Evolutionary conservation across 768 basidiomycete genomes (phyloP), one percentile per base, ranked within the genome.

Genomic region (Tulasnella sp.): DNA sequence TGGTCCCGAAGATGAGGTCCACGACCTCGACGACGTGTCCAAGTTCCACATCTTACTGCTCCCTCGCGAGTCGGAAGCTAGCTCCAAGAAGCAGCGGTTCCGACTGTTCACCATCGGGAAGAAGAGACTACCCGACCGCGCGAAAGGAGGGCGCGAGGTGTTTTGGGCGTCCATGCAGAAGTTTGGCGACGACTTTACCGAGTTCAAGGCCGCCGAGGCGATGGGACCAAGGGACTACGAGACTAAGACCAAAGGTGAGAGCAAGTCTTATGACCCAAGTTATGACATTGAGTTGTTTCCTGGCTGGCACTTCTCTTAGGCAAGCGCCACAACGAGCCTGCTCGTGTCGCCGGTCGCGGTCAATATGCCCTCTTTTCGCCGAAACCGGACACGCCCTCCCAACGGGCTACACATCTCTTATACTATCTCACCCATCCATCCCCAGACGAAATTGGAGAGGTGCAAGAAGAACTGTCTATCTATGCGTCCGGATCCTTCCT

Each of bases 341-440:
- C 77, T 9, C 77, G 67, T 20, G 70, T 77, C 16, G 69, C 77
- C 4, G 77, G 69, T n/a, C 39, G 77, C 3, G 77, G 77, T 40
- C 77, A 77, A 71, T 77, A 77, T 23, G 77, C 77, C 16, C 40
- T 77, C 37, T 77, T 71, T 39, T 71, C 77, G 32, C 77, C 77
- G 9, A 70, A 71, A 40, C 77, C 69, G 16, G 42, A 48, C 37
- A 77, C 77, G 9, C 77, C 77, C 11, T 77, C 77, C 46, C 69
- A 42, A 32, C 77, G 77, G 3, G 46, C 42, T 11, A 71, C 69
- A 1, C 77, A 77, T 57, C 77, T 77, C 20, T n/a, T 77, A 11
- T 77, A 77, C 46, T 73, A 29, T 39, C 69, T 77, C 16, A 71
- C 77, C 18, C 77, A 77, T 29, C 77, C 77, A 4, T n/a, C 40